Conservation (phyloP, 768 basidiomycete species). For the Termitomyces sp. region DNA sequence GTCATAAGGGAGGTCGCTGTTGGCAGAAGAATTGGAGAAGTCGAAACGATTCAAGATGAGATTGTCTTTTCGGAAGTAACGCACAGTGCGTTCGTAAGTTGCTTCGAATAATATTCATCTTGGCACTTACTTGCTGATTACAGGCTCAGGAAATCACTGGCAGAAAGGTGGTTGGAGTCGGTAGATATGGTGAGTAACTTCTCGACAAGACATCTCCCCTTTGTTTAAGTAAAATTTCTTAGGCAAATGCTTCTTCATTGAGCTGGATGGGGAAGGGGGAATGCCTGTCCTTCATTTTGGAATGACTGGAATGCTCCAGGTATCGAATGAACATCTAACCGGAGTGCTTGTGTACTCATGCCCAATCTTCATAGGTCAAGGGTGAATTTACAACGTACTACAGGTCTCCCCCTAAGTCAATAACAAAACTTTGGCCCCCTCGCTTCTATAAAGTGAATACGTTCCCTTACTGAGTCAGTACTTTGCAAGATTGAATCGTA, state of each 20-base stretch:
- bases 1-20: slow-evolving; percentile 47
- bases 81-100: slow-evolving; percentile 58
- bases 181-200: slow-evolving; percentile 44
- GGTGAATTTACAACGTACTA: slow-evolving; percentile 47
- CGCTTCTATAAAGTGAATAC: slow-evolving; percentile 53
- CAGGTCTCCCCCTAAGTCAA: slow-evolving; percentile 35
- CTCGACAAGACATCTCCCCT: not conserved
- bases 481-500: not conserved
- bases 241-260: slow-evolving; percentile 62
- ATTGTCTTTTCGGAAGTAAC: slow-evolving; percentile 59
- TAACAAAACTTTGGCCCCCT: slow-evolving; percentile 56
- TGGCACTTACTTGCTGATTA: not conserved
- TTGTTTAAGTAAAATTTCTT: not conserved
- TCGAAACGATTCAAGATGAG: slow-evolving; percentile 54
- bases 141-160: slow-evolving; percentile 53
- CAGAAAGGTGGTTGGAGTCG: slow-evolving; percentile 40
- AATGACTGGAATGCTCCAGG: slow-evolving; percentile 84
- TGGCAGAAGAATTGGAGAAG: slow-evolving; percentile 48
- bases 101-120: not conserved
- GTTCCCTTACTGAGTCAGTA: not conserved
- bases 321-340: slow-evolving; percentile 10
- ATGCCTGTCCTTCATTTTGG: slow-evolving; percentile 76
- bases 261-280: slow-evolving; percentile 54
- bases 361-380: slow-evolving; percentile 31
- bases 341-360: not conserved